Conservation (phyloP, 2,329 filamentous ascomycete genomes). For the Teratosphaeriaceae sp. region DNA sequence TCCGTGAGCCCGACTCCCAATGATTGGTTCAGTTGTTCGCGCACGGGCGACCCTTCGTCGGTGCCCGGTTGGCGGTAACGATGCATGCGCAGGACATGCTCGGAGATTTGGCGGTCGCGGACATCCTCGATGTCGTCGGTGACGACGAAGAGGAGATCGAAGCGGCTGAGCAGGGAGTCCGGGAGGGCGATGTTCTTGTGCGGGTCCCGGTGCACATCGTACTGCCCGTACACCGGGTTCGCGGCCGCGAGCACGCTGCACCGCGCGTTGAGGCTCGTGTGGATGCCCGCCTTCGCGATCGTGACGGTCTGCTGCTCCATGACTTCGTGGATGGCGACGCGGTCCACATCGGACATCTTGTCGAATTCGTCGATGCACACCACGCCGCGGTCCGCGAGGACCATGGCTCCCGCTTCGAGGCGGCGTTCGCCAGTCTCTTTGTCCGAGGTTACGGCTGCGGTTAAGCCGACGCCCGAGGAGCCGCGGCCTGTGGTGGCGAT, state of each 20-base stretch:
- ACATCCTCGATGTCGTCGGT: constrained; percentile 97
- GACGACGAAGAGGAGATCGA: constrained; percentile 94
- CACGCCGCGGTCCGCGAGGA: constrained; percentile 91
- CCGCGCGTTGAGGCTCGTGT: constrained; percentile 92
- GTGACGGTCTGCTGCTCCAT: constrained; percentile 99
- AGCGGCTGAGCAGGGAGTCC: constrained; percentile 94
- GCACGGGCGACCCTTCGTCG: constrained; percentile 89
- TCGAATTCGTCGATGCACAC: constrained; percentile 99
- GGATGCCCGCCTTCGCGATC: constrained; percentile 96
- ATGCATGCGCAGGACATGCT: constrained; percentile 97
- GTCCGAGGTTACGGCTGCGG: constrained; percentile 90
- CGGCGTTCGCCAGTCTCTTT: constrained; percentile 95
- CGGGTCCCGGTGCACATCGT: constrained; percentile 96
- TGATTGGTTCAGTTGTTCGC: constrained; percentile 76
- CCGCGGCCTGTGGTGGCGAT: constrained; percentile 94
- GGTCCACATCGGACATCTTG: constrained; percentile 98
- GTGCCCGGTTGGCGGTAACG: constrained; percentile 86
- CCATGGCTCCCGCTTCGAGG: constrained; percentile 96
- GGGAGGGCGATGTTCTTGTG: constrained; percentile 98
- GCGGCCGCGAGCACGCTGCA: constrained; percentile 95
- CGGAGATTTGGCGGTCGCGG: constrained; percentile 82
- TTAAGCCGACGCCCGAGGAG: constrained; percentile 95
- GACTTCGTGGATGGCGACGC: constrained; percentile 98
- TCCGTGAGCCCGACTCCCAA: constrained; percentile 81
- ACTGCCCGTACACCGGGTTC: constrained; percentile 97